A percentile compares a stretch with the other conserved stretches of the same genome.
phyloP scores from a whole-genome alignment of 2,329 filamentous ascomycete species.

The Fusarium pseudoanthophilum region DNA sequence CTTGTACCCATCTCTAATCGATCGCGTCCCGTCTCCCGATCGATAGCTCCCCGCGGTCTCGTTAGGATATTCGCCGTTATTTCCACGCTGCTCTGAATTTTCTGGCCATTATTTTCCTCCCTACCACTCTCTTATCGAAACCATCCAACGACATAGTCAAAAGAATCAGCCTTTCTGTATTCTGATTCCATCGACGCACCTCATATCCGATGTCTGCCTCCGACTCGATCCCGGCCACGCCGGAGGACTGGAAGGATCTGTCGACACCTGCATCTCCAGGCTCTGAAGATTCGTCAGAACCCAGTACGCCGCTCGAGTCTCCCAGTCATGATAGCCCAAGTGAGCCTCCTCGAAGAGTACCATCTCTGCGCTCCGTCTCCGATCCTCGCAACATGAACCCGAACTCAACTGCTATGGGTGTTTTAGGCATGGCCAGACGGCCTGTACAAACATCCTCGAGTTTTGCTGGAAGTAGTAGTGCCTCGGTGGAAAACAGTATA shows the following conservation, averaged over 20 bases:
- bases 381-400: slow-evolving; percentile 75
- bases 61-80: slow-evolving; percentile 31
- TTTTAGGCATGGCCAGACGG: slow-evolving; percentile 73
- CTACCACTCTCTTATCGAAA: not conserved
- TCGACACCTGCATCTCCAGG: slow-evolving; percentile 56
- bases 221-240: slow-evolving; percentile 57
- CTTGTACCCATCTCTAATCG: slow-evolving; percentile 44
- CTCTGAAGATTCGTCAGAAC: slow-evolving; percentile 59
- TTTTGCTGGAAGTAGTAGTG: slow-evolving; percentile 46
- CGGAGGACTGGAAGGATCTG: slow-evolving; percentile 56
- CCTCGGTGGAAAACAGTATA: slow-evolving; percentile 53
- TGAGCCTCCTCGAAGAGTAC: slow-evolving; percentile 62
- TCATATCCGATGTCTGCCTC: slow-evolving; percentile 42
- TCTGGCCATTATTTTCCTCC: slow-evolving; percentile 3
- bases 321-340: slow-evolving; percentile 48
- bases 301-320: slow-evolving; percentile 60
- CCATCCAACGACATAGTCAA: not conserved
- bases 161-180: not conserved
- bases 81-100: slow-evolving; percentile 25
- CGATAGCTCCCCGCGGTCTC: slow-evolving; percentile 30
- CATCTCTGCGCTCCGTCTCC: slow-evolving; percentile 69
- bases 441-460: slow-evolving; percentile 57
- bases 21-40: slow-evolving; percentile 41
- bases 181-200: slow-evolving; percentile 9
- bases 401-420: slow-evolving; percentile 85